Conservation (phyloP, 163 green algal genomes). For the Volvox carteri region DNA sequence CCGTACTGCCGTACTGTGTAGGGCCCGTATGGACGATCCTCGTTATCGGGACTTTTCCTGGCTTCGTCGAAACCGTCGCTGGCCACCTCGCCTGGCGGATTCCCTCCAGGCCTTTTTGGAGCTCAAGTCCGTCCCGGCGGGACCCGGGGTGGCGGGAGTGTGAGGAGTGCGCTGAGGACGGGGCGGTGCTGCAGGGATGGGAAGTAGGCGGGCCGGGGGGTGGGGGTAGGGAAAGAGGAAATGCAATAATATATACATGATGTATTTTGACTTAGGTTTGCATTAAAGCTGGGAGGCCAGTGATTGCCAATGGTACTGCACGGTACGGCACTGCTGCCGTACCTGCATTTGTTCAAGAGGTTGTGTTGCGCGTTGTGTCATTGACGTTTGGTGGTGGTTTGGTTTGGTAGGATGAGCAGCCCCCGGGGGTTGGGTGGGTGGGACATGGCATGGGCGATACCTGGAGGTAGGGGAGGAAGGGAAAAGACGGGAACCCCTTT, state of each 20-base stretch:
- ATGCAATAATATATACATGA: neutral
- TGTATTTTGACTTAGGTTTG: neutral
- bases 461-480: neutral
- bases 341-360: no score
- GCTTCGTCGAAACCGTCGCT: conserved; percentile 82
- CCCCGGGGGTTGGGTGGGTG: neutral
- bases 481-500: neutral
- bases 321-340: no score
- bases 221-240: neutral
- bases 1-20: no score
- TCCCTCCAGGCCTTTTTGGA: conserved; percentile 85
- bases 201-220: neutral
- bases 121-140: conserved; percentile 67
- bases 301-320: neutral
- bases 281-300: neutral
- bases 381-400: neutral
- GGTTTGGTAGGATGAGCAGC: no score
- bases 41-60: conserved; percentile 70
- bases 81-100: conserved; percentile 83
- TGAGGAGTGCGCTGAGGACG: neutral
- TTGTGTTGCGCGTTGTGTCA: neutral
- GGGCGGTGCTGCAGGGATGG: neutral
- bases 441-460: neutral
- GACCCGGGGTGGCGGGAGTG: neutral
- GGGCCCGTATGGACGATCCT: conserved; percentile 76